Base-by-base conservation (phyloP, 164 flowering plant genomes). In the Vitis riparia region DNA sequence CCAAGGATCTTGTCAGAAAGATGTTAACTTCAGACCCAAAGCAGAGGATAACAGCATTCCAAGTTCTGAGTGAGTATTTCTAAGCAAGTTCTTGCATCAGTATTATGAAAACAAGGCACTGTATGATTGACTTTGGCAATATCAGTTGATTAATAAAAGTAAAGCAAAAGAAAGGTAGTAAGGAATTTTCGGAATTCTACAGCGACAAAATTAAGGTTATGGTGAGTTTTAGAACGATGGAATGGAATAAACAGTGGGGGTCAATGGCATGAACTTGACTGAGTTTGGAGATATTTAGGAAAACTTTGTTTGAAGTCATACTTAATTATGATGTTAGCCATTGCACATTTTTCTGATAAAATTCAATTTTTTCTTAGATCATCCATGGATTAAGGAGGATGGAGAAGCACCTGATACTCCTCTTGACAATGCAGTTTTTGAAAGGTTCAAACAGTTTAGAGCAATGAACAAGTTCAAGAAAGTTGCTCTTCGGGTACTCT, bases 381-480 rank as follows among this genome's bases (percentile, higher is more conserved):
- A 94, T 84, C 97, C 97, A 71, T 94, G 98, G 98, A 89, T 92
- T 65, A 94, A 91, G 85, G 97, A 93, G 83, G 98, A 87, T 73
- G 98, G 98, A 67, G 98, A 94, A 71, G 98, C 97, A 76, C 97
- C 98, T 10, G 98, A 92, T 72, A 87, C 83, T 66, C 98, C 98
- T 62, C 95, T 94, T 73, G 97, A 92, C 81, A 92, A 91, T 79
- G 93, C 93, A 51, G 98, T 94, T 9, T 69, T 94, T 16, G 81
- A 72, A 53, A 86, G 97, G 84, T 88, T 94, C 77, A 94, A 92
- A 75, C 97, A 94, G 74, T 94, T 94, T 83, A 89, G 86, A 79
- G 97, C 97, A 23, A 94, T 94, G 98, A 94, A 94, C 74, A 83
- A 88, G 68, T 91, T 89, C 83, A 94, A 94, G 87, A 94, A 94